Evolutionary conservation across 805 yeast genomes (phyloP), one percentile per base, ranked within the genome.

Genomic region (Ogataea chonburiensis): DNA sequence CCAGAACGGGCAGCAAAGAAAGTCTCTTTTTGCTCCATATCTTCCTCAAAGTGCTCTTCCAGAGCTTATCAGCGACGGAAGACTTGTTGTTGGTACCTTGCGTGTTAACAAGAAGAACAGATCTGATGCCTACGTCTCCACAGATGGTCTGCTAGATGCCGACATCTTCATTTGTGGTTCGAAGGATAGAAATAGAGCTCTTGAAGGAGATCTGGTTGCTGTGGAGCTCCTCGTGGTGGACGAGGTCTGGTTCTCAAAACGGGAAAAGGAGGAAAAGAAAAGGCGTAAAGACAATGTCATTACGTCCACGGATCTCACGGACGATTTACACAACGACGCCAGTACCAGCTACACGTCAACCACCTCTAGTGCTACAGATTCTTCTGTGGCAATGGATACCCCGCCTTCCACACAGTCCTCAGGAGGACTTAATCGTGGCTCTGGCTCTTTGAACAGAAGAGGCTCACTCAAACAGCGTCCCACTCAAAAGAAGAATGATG

Each of bases 101-200:
- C 75, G 98, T 47, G 98, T 93, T 28, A 93, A 93, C 66, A 89
- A 88, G 63, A 93, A 93, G 63, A 93, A 93, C 60, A 74, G 98
- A 52, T 87, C 96, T 1, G 98, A 93, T 64, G 98, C 98, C 0
- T 93, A 94, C 64, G 98, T 93, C n/a, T 79, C 96, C 5, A 91
- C 98, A 1, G 97, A 89, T 59, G 96, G 96, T 1, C 73, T 89
- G 20, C 72, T 93, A 45, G 98, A 93, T 62, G 95, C 98, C 0
- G 98, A 93, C 61, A 87, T 93, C 43, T 93, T 88, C 56, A 93
- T 93, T 48, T 93, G 98, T 67, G 98, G 98, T 8, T 89, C 98
- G 8, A 93, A 93, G 60, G 98, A 93, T 63, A 84, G 98, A 60
- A 93, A 93, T 63, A 80, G 98, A 59, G 98, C 98, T 2, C 68